These are phyloP conservation scores for Gossypium thurberi DNA, from an alignment of 345 rosid species.

Conservation along the genomic window DNA sequence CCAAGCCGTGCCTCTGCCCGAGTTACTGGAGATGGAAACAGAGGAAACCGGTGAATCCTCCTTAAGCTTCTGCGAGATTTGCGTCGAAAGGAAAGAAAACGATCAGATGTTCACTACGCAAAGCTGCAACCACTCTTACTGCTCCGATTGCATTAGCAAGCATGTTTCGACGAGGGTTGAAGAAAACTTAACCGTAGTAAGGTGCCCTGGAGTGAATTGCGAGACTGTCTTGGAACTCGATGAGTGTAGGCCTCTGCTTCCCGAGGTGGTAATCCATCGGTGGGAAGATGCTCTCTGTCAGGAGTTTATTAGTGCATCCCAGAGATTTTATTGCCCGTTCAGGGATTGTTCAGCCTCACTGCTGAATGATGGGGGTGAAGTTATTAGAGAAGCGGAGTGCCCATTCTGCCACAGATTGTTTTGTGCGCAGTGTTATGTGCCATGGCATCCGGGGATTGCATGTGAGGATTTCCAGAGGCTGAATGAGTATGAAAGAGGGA, in stretches of 20 bases:
- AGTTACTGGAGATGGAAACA: neutral
- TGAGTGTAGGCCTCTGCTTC: conserved; percentile 33
- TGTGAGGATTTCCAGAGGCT: conserved; percentile 30
- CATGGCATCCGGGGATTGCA: conserved; percentile 36
- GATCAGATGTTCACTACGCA: conserved; percentile 33
- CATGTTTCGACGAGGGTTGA: conserved; percentile 41
- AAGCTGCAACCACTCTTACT: conserved; percentile 48
- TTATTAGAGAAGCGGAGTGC: conserved; percentile 51
- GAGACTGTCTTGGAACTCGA: conserved; percentile 35
- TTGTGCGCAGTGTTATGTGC: conserved; percentile 34
- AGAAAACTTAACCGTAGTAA: conserved; percentile 18
- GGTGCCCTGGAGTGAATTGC: conserved; percentile 57
- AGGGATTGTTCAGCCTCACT: conserved; percentile 58
- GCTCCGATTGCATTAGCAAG: conserved; percentile 45
- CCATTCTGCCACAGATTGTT: conserved; percentile 57
- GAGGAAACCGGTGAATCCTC: conserved; percentile 24
- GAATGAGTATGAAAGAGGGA: conserved; percentile 34
- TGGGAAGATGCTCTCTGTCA: conserved; percentile 53
- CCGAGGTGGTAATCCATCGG: conserved; percentile 32
- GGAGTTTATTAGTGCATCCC: conserved; percentile 28
- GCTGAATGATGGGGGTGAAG: conserved; percentile 30
- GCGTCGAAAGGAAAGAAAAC: conserved; percentile 38
- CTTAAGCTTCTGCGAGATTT: conserved; percentile 45
- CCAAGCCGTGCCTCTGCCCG: neutral
- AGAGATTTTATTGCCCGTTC: conserved; percentile 59